A percentile compares a stretch with the other conserved stretches of the same genome.
These are phyloP conservation scores for Anaeramoeba flamelloides DNA, from an alignment of 78 protist species.

Conservation along the genomic window DNA sequence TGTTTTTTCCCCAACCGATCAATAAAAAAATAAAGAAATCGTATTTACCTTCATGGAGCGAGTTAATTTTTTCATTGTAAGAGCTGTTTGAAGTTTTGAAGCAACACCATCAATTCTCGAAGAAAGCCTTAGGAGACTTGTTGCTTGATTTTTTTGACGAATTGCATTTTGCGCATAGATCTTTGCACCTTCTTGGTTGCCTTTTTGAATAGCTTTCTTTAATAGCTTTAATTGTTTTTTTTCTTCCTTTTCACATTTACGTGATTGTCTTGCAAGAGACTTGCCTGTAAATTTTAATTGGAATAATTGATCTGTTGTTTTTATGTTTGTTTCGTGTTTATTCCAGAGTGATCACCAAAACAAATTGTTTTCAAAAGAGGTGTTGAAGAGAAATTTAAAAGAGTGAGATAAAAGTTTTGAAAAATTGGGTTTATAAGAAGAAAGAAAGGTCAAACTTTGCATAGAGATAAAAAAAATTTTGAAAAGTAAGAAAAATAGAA, in stretches of 20 bases:
- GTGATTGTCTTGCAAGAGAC: not conserved
- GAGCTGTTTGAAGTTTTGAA: not conserved
- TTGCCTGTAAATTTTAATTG: not conserved
- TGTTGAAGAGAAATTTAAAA: too few relatives aligned
- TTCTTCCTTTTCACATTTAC: not conserved
- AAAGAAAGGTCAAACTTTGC: too few relatives aligned
- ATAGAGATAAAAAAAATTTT: too few relatives aligned
- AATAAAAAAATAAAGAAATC: not conserved
- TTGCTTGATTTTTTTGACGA: slow-evolving; percentile 1
- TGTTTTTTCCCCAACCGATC: too few relatives aligned
- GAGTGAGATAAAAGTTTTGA: too few relatives aligned
- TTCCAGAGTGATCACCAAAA: too few relatives aligned
- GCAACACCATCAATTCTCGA: not conserved
- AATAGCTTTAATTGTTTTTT: not conserved
- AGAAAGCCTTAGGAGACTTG: not conserved
- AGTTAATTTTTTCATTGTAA: not conserved
- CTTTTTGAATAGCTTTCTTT: not conserved
- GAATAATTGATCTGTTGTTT: not conserved
- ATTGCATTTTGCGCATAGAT: not conserved
- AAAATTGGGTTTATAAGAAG: too few relatives aligned
- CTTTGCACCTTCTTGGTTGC: not conserved
- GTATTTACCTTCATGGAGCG: not conserved
- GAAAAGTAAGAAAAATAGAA: too few relatives aligned
- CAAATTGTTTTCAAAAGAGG: too few relatives aligned
- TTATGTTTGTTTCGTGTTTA: too few relatives aligned